Evolutionary conservation across 2,329 filamentous ascomycete species (phyloP).

Genomic region (Coniochaeta prunicola): DNA sequence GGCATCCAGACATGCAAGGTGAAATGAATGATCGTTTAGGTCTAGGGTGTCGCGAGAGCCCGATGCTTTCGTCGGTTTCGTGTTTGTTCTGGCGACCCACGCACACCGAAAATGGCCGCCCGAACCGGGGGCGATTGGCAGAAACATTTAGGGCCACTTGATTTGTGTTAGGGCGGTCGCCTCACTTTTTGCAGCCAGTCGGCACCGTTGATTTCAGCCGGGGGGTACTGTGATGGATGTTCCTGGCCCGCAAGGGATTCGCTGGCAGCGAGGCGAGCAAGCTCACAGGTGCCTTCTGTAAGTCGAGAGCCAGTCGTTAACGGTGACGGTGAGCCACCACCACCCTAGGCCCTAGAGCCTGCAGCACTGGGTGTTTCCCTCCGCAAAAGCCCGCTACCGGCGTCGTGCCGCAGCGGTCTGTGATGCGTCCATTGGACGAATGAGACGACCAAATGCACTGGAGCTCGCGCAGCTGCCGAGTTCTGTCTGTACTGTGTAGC

Average conservation of each 20-base stretch:
- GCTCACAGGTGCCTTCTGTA: background rate
- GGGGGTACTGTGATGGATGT: background rate
- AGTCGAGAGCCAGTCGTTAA: background rate
- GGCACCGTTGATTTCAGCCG: background rate
- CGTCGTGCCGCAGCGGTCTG: background rate
- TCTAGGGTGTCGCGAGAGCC: background rate
- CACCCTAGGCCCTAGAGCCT: background rate
- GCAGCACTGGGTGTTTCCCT: background rate
- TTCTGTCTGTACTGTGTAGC: background rate
- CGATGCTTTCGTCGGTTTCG: no score
- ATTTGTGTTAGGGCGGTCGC: background rate
- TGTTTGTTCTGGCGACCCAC: background rate
- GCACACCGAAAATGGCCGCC: background rate
- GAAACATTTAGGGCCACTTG: background rate
- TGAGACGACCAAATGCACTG: background rate
- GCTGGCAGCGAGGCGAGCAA: background rate
- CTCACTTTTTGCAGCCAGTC: background rate
- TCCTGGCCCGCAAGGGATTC: background rate
- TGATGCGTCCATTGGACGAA: background rate
- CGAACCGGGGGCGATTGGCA: background rate
- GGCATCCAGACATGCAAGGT: background rate
- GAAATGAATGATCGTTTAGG: background rate
- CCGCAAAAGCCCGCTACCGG: background rate
- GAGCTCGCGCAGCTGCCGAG: background rate
- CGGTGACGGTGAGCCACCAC: background rate